Conservation (phyloP, 345 rosid species). For the Aquilaria malaccensis region DNA sequence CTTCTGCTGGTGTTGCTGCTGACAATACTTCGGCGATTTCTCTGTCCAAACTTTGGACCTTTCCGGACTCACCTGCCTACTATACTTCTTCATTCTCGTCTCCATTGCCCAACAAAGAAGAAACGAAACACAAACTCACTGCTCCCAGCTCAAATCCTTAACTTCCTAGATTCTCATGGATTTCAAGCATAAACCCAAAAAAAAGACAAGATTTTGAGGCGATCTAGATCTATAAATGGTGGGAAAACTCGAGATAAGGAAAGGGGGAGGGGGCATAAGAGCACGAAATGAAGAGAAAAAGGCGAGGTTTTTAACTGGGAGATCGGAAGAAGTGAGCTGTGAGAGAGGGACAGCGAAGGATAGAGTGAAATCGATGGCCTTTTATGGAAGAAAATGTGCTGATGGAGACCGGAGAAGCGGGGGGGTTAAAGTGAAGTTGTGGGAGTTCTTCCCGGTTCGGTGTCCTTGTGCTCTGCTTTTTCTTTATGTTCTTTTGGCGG, state of each 20-base stretch:
- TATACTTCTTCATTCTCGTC: conserved; percentile 63
- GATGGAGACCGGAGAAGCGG: background rate
- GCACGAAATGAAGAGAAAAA: background rate
- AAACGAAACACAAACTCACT: conserved; percentile 16
- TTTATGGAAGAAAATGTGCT: conserved; percentile 4
- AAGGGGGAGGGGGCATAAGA: background rate
- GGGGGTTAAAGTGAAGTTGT: background rate
- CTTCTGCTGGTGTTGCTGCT: conserved; percentile 22
- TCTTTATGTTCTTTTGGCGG: conserved; percentile 11
- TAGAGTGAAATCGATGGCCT: background rate
- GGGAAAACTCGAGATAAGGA: background rate
- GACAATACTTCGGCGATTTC: conserved; percentile 72
- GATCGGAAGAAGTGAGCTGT: background rate
- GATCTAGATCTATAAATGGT: conserved; percentile 19
- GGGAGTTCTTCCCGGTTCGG: no score
- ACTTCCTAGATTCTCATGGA: no score
- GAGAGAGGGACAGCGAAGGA: background rate
- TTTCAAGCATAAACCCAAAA: background rate
- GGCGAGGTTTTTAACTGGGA: background rate
- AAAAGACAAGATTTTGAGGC: background rate
- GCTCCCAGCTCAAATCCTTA: background rate
- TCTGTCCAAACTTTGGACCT: conserved; percentile 95
- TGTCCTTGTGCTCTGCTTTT: background rate
- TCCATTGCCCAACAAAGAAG: conserved; percentile 34
- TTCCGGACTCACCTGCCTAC: conserved; percentile 77